Evolutionary conservation across 495 filamentous ascomycete species (phyloP).

Genomic region (Lepraria neglecta): DNA sequence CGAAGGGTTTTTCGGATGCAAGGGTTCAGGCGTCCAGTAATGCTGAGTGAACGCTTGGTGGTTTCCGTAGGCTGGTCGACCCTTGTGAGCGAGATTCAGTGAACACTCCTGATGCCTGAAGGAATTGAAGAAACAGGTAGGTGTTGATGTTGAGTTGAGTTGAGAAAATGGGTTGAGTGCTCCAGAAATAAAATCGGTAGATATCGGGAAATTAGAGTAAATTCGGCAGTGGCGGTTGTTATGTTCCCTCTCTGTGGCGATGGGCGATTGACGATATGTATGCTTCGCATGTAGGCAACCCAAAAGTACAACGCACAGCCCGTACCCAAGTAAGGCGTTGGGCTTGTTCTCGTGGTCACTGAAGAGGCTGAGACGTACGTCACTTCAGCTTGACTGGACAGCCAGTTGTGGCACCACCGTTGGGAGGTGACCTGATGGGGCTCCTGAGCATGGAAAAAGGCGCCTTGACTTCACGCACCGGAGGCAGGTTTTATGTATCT

Average conservation of each 20-base stretch:
- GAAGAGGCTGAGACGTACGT: slow-evolving; percentile 10
- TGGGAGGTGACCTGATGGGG: too few species aligned
- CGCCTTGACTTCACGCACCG: neutral
- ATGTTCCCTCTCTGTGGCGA: neutral
- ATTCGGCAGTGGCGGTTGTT: slow-evolving; percentile 4
- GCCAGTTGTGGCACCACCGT: too few species aligned
- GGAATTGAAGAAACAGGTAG: neutral
- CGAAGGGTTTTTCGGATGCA: neutral
- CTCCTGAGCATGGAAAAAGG: neutral
- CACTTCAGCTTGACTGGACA: slow-evolving; percentile 14
- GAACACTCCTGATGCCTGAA: neutral
- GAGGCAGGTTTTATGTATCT: neutral
- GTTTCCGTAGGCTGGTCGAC: neutral
- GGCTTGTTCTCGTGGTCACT: neutral
- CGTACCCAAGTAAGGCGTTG: neutral
- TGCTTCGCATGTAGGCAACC: slow-evolving; percentile 2
- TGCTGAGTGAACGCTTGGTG: too few species aligned
- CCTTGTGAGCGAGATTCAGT: neutral
- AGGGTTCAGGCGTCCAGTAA: neutral
- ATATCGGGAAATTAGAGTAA: neutral
- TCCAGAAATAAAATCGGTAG: neutral
- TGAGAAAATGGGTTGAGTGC: neutral
- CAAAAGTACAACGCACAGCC: slow-evolving; percentile 14
- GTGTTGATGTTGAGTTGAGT: neutral
- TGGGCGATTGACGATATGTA: neutral